These are phyloP conservation scores for Neophaeococcomyces aloes DNA, from an alignment of 2,329 filamentous ascomycete species.

Conservation along the genomic window DNA sequence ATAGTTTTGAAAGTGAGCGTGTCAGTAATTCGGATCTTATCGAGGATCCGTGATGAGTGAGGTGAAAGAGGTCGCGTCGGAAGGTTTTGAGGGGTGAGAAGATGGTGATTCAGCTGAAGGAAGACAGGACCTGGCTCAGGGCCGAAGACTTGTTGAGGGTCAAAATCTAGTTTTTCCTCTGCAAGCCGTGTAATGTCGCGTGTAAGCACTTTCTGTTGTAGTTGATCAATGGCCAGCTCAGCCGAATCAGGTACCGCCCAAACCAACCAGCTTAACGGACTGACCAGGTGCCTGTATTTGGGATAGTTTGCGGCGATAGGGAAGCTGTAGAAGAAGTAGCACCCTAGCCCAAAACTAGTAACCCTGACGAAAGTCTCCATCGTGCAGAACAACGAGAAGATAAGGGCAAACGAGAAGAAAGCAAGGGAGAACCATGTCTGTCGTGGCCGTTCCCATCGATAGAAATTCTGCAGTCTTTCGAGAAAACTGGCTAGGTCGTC, in stretches of 20 bases:
- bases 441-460: conserved; percentile 27
- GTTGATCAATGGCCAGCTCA: conserved; percentile 12
- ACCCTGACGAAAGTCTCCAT: conserved; percentile 30
- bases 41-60: neutral
- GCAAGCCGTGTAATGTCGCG: conserved; percentile 3
- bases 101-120: no score
- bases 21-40: neutral
- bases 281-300: conserved; percentile 28
- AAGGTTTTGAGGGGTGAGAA: no score
- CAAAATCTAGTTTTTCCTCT: conserved; percentile 3
- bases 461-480: conserved; percentile 30
- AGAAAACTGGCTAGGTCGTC: conserved; percentile 30
- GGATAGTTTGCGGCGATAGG: conserved; percentile 28
- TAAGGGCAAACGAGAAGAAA: conserved; percentile 26
- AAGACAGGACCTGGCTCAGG: neutral
- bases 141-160: neutral
- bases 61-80: no score
- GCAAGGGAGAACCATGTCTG: conserved; percentile 27
- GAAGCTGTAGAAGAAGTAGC: conserved; percentile 29
- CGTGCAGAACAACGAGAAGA: conserved; percentile 24
- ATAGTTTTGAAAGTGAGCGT: conserved; percentile 8
- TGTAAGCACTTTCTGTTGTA: conserved; percentile 15
- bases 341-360: conserved; percentile 26
- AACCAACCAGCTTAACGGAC: conserved; percentile 28
- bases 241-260: conserved; percentile 32